Evolutionary conservation across 495 filamentous ascomycete species (phyloP), one percentile per base, ranked within the genome.

Genomic region (Hypoxylon trugodes): DNA sequence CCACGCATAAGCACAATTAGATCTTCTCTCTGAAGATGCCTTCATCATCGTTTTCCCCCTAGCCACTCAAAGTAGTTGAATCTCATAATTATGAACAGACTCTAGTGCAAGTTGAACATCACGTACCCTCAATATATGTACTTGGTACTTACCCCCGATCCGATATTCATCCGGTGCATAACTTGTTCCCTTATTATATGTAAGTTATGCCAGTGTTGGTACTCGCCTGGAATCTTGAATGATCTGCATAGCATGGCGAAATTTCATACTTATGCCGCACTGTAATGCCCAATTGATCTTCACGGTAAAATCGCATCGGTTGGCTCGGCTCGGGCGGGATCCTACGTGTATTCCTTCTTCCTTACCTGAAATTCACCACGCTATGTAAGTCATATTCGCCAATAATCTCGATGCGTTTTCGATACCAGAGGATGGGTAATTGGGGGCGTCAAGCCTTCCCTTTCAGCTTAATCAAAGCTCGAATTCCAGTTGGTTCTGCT

Each of bases 291-390:
- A 16, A 10, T 43, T 21, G 30, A 36, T 6, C 4, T 12, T 13
- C n/a, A 36, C 13, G 15, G 48, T 10, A 35, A 52, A 58, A 47
- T 48, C 30, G 47, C 47, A 54, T 50, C 28, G 55, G 36, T 45
- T 40, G 19, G 47, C 18, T 59, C 54, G 48, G 35, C 41, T 59
- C 9, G 21, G 18, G 18, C 42, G 48, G 61, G 42, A 48, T 61
- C 47, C 16, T 59, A 35, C 32, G 36, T 50, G 15, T 36, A 37
- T 19, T 6, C 21, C 36, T 16, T 33, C 15, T 6, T 15, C 18
- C n/a, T n/a, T n/a, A n/a, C n/a, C n/a, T n/a, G n/a, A n/a, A n/a
- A n/a, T n/a, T n/a, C n/a, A n/a, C n/a, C n/a, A n/a, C n/a, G n/a
- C n/a, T 26, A 25, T n/a, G 32, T 24, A 22, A 41, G n/a, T 38